phyloP scores from a whole-genome alignment of 768 basidiomycete genomes.

The Cystobasidium tubakii region DNA sequence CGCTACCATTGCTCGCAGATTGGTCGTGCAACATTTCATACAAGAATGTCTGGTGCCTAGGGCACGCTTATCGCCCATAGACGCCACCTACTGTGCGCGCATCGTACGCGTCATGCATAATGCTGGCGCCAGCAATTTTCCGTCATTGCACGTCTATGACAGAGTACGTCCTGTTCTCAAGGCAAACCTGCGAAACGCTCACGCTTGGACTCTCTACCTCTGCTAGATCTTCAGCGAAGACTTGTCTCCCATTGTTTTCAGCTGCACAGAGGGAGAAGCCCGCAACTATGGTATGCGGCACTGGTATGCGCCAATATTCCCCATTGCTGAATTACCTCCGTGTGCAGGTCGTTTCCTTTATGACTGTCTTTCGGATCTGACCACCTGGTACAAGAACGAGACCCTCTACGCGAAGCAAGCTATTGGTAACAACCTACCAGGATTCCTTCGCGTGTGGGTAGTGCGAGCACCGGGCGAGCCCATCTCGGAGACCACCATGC shows the following conservation, averaged over 20 bases:
- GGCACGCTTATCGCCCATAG: slow-evolving; percentile 87
- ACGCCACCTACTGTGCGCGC: slow-evolving; percentile 87
- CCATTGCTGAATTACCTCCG: background rate
- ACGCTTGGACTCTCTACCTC: background rate
- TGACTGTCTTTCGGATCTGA: slow-evolving; percentile 69
- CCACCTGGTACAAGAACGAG: slow-evolving; percentile 74
- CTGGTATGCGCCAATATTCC: no score
- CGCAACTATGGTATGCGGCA: slow-evolving; percentile 75
- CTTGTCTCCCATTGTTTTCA: slow-evolving; percentile 75
- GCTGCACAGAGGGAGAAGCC: slow-evolving; percentile 92
- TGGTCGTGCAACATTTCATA: slow-evolving; percentile 52
- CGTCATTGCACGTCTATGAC: slow-evolving; percentile 76
- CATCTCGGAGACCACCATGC: slow-evolving; percentile 61
- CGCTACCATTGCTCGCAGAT: slow-evolving; percentile 51
- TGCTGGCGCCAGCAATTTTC: slow-evolving; percentile 82
- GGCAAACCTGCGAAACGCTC: no score
- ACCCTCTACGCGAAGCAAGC: slow-evolving; percentile 53
- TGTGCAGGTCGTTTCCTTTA: slow-evolving; percentile 73
- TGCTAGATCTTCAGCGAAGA: slow-evolving; percentile 76
- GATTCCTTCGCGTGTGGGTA: slow-evolving; percentile 42
- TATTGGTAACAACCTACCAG: slow-evolving; percentile 58
- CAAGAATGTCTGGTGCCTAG: slow-evolving; percentile 91
- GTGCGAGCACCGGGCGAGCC: slow-evolving; percentile 64
- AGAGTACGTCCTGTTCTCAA: slow-evolving; percentile 55
- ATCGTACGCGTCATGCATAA: slow-evolving; percentile 82